Evolutionary conservation across 164 flowering plant species (phyloP).

Genomic region (Vitis amurensis): DNA sequence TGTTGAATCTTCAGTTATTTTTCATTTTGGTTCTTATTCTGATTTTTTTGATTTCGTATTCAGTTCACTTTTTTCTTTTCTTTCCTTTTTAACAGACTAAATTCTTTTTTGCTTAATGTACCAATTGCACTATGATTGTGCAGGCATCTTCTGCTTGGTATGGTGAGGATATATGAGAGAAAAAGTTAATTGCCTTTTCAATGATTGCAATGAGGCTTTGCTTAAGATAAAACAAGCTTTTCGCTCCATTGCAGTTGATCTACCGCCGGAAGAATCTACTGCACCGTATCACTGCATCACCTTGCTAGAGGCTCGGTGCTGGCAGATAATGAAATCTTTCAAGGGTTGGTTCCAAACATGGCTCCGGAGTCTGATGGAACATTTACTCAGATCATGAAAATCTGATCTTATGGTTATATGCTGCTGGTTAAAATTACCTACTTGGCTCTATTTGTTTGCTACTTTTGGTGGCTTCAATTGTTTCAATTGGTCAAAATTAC

Average conservation of each 20-base stretch:
- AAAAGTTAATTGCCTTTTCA: slow-evolving; percentile 95
- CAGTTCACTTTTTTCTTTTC: background rate
- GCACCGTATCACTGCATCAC: slow-evolving; percentile 98
- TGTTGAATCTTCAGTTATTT: too few species aligned
- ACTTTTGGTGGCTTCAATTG: too few species aligned
- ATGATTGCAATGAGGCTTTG: slow-evolving; percentile 98
- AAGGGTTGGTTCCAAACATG: slow-evolving; percentile 65
- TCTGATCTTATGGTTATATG: too few species aligned
- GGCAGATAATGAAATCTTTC: slow-evolving; percentile 79
- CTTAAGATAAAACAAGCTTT: slow-evolving; percentile 97
- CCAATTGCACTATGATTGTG: slow-evolving; percentile 97
- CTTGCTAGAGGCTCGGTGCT: slow-evolving; percentile 96
- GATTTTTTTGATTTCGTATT: too few species aligned
- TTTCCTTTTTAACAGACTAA: slow-evolving; percentile 58
- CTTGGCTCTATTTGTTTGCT: too few species aligned
- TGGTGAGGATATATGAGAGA: slow-evolving; percentile 95
- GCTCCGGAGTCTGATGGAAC: too few species aligned
- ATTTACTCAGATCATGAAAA: too few species aligned
- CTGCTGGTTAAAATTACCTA: too few species aligned
- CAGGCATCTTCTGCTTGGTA: slow-evolving; percentile 97
- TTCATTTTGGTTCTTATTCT: too few species aligned
- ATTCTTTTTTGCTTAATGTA: slow-evolving; percentile 84
- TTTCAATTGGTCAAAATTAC: too few species aligned
- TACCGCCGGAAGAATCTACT: slow-evolving; percentile 96
- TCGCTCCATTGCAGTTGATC: slow-evolving; percentile 95